Percentiles rank a stretch among this genome's conserved stretches.
Evolutionary conservation across 108 stramenopile species (phyloP).

Genomic region (Mediolabrus comicus): DNA sequence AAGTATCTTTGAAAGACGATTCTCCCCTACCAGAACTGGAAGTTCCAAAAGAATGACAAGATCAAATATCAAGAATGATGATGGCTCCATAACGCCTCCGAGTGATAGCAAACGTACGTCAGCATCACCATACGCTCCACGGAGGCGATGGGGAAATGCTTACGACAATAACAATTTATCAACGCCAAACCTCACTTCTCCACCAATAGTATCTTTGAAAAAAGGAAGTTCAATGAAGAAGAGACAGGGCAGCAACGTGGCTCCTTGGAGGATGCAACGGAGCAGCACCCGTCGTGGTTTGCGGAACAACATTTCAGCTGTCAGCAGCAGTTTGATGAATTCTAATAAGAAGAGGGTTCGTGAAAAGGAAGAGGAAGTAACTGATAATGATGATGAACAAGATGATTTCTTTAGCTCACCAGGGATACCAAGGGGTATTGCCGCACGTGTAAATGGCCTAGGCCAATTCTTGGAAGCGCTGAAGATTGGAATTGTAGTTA

Average conservation of each 20-base stretch:
- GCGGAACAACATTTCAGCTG: conserved; percentile 6
- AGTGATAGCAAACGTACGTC: conserved; percentile 3
- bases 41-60: conserved; percentile 1
- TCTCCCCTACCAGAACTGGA: conserved; percentile 36
- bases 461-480: conserved; percentile 75
- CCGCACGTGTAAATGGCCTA: conserved; percentile 76
- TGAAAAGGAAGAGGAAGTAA: background rate
- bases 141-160: conserved; percentile 42
- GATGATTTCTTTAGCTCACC: conserved; percentile 34
- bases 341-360: conserved; percentile 17
- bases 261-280: conserved; percentile 14
- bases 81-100: conserved; percentile 1
- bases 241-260: conserved; percentile 3
- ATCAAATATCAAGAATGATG: background rate
- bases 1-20: conserved; percentile 45
- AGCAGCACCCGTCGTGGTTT: background rate
- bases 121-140: conserved; percentile 15
- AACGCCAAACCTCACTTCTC: conserved; percentile 38
- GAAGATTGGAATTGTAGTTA: conserved; percentile 78
- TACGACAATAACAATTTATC: conserved; percentile 21
- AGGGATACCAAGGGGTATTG: conserved; percentile 46
- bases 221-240: conserved; percentile 15
- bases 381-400: conserved; percentile 7
- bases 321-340: conserved; percentile 6
- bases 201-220: conserved; percentile 38